Conservation (phyloP, 1,139 yeast species). For the Debaryomycetaceae sp. region DNA sequence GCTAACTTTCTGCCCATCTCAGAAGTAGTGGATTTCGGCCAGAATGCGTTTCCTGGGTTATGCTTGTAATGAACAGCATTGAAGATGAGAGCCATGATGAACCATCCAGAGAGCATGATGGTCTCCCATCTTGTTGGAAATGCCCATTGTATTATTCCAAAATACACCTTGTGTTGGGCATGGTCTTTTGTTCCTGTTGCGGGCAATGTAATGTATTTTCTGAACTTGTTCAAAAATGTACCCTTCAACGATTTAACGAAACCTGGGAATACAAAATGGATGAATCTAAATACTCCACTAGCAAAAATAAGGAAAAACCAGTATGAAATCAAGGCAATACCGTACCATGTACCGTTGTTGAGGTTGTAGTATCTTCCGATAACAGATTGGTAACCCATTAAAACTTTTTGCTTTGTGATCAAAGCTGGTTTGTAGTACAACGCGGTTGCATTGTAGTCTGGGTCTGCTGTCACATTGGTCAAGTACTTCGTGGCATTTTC, state of each 20-base stretch:
- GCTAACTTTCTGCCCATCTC: conserved; percentile 56
- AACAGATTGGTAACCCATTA: conserved; percentile 35
- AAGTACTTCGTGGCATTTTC: conserved; percentile 35
- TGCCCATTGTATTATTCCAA: conserved; percentile 29
- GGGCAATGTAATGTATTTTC: conserved; percentile 46
- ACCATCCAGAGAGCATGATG: conserved; percentile 46
- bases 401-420: conserved; percentile 18
- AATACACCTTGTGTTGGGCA: conserved; percentile 26
- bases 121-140: conserved; percentile 68
- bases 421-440: conserved; percentile 30
- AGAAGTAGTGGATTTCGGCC: conserved; percentile 21
- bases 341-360: conserved; percentile 46
- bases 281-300: conserved; percentile 41
- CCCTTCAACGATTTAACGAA: conserved; percentile 31
- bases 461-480: conserved; percentile 23
- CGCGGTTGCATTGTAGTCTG: conserved; percentile 23
- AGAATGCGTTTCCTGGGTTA: conserved; percentile 32
- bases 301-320: conserved; percentile 35
- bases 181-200: conserved; percentile 44
- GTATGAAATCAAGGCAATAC: conserved; percentile 46
- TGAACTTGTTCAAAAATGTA: conserved; percentile 29
- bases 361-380: conserved; percentile 39
- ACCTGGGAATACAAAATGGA: conserved; percentile 33
- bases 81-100: conserved; percentile 48
- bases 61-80: conserved; percentile 38